These are phyloP conservation scores for Cercospora brassicicola DNA, from an alignment of 2,329 filamentous ascomycete genomes.

Conservation along the genomic window DNA sequence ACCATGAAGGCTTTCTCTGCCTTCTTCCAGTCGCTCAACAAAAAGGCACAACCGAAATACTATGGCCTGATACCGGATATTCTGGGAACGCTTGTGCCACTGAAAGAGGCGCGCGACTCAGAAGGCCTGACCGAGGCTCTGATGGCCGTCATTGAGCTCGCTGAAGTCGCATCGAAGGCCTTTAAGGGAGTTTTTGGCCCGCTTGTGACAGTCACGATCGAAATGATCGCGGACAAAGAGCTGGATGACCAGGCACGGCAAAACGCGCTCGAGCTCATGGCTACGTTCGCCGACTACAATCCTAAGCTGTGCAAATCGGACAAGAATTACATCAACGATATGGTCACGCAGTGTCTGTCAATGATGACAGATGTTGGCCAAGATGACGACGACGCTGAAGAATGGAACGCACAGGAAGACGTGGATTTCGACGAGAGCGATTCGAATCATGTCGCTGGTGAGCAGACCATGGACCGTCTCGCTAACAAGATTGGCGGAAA, in stretches of 20 bases:
- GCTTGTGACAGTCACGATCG: conserved; percentile 87
- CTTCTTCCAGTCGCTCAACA: conserved; percentile 88
- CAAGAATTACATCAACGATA: conserved; percentile 83
- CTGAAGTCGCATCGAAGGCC: conserved; percentile 94
- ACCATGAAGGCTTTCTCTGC: conserved; percentile 96
- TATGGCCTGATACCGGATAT: conserved; percentile 84
- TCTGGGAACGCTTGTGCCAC: conserved; percentile 87
- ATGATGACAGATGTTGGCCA: conserved; percentile 95
- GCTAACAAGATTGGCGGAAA: conserved; percentile 97
- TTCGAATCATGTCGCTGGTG: conserved; percentile 93
- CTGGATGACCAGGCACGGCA: conserved; percentile 85
- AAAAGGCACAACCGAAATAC: conserved; percentile 87
- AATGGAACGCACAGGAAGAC: conserved; percentile 93
- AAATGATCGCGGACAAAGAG: conserved; percentile 94
- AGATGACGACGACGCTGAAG: conserved; percentile 90
- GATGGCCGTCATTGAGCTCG: conserved; percentile 87
- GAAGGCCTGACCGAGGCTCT: conserved; percentile 89
- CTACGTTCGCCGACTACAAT: conserved; percentile 93
- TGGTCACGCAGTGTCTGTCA: conserved; percentile 97
- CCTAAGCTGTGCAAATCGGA: conserved; percentile 96
- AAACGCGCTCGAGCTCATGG: conserved; percentile 95
- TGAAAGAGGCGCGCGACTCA: conserved; percentile 87
- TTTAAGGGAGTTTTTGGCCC: conserved; percentile 94
- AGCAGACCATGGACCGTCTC: conserved; percentile 96
- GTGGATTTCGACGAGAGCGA: conserved; percentile 95